These are phyloP conservation scores for Trichoderma virens DNA, from an alignment of 495 filamentous ascomycete genomes.

Conservation along the genomic window DNA sequence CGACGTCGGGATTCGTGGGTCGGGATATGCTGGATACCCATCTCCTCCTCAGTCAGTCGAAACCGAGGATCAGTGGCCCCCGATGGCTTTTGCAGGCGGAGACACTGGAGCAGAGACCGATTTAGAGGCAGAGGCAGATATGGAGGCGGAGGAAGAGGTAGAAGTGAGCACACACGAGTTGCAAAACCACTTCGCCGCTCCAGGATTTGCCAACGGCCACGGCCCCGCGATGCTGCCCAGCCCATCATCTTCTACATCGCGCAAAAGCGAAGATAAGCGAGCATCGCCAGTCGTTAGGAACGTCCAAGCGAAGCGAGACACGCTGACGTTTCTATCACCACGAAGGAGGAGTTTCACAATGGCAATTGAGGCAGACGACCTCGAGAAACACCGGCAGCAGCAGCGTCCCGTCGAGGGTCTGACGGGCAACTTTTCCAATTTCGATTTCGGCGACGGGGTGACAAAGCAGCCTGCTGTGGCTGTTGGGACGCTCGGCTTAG, in stretches of 20 bases:
- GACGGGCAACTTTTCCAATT: slow-evolving; percentile 8
- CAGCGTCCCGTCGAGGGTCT: slow-evolving; percentile 2
- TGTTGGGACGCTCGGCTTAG: not conserved
- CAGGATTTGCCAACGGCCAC: not conserved
- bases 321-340: slow-evolving; percentile 24
- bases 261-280: slow-evolving; percentile 18
- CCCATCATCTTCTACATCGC: slow-evolving; percentile 16
- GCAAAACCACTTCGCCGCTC: not conserved
- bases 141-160: not conserved
- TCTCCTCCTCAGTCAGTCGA: slow-evolving; percentile 8
- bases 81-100: not conserved
- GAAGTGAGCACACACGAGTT: not conserved
- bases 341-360: slow-evolving; percentile 35
- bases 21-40: slow-evolving; percentile 5
- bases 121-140: not conserved
- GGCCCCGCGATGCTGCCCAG: slow-evolving; percentile 1
- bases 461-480: not conserved
- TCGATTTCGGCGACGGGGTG: slow-evolving; percentile 8
- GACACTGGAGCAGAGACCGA: not conserved
- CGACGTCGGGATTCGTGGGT: not conserved
- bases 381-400: slow-evolving; percentile 12
- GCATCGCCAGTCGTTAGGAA: slow-evolving; percentile 30
- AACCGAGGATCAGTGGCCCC: slow-evolving; percentile 1
- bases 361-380: slow-evolving; percentile 31
- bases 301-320: slow-evolving; percentile 36